phyloP scores from a whole-genome alignment of 768 basidiomycete genomes.

The Mycena haematopus region DNA sequence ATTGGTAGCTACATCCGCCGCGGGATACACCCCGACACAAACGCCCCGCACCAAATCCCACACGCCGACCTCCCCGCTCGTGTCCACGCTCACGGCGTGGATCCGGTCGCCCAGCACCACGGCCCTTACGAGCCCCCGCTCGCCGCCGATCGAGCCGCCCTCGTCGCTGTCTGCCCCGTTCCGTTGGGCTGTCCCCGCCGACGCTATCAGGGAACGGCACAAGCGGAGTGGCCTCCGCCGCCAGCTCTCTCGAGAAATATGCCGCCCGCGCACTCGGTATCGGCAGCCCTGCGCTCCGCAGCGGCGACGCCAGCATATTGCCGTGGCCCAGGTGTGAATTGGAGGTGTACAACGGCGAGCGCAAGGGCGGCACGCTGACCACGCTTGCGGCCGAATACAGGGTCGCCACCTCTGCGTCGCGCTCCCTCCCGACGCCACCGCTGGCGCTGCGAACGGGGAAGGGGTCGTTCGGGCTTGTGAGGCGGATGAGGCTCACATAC shows the following conservation, averaged over 20 bases:
- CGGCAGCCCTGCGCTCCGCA: constrained; percentile 33
- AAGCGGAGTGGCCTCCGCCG: constrained; percentile 73
- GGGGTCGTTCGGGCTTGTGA: constrained; percentile 71
- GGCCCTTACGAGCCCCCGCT: constrained; percentile 82
- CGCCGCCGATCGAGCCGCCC: constrained; percentile 64
- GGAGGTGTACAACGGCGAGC: constrained; percentile 30
- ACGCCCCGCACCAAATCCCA: constrained; percentile 88
- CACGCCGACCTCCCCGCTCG: constrained; percentile 83
- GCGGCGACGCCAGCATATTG: constrained; percentile 27
- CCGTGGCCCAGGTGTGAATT: constrained; percentile 34
- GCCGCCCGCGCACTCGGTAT: constrained; percentile 46
- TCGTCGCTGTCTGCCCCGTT: constrained; percentile 41
- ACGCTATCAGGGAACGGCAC: constrained; percentile 15
- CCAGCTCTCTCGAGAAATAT: constrained; percentile 80
- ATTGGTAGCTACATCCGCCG: constrained; percentile 35
- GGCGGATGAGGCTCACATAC: constrained; percentile 69
- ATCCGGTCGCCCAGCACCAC: constrained; percentile 86
- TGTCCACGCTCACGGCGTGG: constrained; percentile 91
- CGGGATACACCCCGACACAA: constrained; percentile 78
- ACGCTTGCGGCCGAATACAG: constrained; percentile 87
- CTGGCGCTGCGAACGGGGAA: constrained; percentile 50
- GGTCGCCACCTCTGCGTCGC: constrained; percentile 83
- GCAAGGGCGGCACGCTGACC: constrained; percentile 64
- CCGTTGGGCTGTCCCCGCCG: no score
- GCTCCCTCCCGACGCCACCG: constrained; percentile 41